These are phyloP conservation scores for Thyridium curvatum DNA, from an alignment of 2,329 filamentous ascomycete genomes.

Conservation along the genomic window DNA sequence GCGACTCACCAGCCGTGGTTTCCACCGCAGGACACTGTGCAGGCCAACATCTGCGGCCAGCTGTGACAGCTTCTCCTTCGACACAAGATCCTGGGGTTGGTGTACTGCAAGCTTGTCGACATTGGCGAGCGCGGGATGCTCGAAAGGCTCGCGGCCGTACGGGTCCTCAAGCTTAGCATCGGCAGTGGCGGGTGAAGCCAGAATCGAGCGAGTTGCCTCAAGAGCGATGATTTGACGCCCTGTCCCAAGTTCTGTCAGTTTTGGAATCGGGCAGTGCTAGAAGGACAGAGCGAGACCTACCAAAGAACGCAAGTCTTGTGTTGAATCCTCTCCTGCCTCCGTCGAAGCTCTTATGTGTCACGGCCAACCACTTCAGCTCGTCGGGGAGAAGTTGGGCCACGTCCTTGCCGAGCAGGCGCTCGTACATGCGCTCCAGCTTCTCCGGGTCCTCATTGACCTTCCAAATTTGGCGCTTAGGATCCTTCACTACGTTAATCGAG, in stretches of 20 bases:
- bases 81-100: constrained; percentile 55
- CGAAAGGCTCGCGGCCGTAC: constrained; percentile 56
- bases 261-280: not conserved
- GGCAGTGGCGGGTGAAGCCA: constrained; percentile 8
- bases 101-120: constrained; percentile 62
- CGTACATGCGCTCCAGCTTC: constrained; percentile 72
- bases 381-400: constrained; percentile 73
- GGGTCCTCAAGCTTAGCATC: constrained; percentile 10
- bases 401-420: constrained; percentile 64
- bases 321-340: constrained; percentile 93
- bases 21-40: constrained; percentile 71
- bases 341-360: constrained; percentile 98
- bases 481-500: constrained; percentile 51
- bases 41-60: constrained; percentile 68
- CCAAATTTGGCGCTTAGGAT: constrained; percentile 49
- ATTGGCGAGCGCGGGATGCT: constrained; percentile 64
- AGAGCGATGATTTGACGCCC: constrained; percentile 18
- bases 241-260: constrained; percentile 1
- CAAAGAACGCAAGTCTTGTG: constrained; percentile 82
- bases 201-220: constrained; percentile 17
- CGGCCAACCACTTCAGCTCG: constrained; percentile 91
- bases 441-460: constrained; percentile 69
- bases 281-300: constrained; percentile 43
- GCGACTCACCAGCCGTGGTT: constrained; percentile 66
- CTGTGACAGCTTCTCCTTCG: constrained; percentile 57